phyloP scores from a whole-genome alignment of 768 basidiomycete species.

The Pisolithus marmoratus region DNA sequence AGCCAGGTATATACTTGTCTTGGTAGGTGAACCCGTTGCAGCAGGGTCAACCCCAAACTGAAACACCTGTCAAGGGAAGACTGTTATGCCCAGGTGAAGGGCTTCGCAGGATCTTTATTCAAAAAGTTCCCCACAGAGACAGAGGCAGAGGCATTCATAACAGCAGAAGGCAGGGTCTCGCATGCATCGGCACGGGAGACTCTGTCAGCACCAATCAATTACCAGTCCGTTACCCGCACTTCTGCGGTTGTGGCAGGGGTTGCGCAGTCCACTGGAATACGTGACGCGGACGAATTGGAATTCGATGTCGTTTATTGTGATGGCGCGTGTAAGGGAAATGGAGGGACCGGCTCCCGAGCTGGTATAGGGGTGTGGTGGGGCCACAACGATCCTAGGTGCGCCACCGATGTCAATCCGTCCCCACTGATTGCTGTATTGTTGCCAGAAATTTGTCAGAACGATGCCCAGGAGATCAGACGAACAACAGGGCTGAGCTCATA shows the following conservation, averaged over 20 bases:
- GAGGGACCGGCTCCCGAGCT: constrained; percentile 56
- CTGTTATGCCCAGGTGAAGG: constrained; percentile 61
- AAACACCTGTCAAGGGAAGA: constrained; percentile 51
- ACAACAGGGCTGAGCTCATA: constrained; percentile 84
- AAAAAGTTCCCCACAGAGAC: constrained; percentile 57
- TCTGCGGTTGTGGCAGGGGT: neutral
- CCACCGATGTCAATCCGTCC: neutral
- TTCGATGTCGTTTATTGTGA: constrained; percentile 72
- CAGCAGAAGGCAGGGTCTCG: constrained; percentile 21
- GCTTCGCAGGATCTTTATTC: constrained; percentile 53
- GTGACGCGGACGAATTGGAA: constrained; percentile 21
- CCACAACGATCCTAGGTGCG: constrained; percentile 50
- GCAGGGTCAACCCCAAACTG: constrained; percentile 25
- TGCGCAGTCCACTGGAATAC: neutral
- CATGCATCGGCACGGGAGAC: constrained; percentile 4
- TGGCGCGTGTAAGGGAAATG: constrained; percentile 85
- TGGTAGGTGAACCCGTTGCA: constrained; percentile 47
- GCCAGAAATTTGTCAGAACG: constrained; percentile 75
- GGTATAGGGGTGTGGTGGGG: constrained; percentile 94
- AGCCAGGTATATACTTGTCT: constrained; percentile 59
- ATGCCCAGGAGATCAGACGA: constrained; percentile 79
- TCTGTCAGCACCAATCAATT: constrained; percentile 23
- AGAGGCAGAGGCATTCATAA: constrained; percentile 57
- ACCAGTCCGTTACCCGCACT: neutral
- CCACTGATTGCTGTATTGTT: neutral